Percentiles rank a stretch among this genome's conserved stretches.
These are phyloP conservation scores for Cercospora canescens DNA, from an alignment of 2,329 filamentous ascomycete species.

Conservation along the genomic window DNA sequence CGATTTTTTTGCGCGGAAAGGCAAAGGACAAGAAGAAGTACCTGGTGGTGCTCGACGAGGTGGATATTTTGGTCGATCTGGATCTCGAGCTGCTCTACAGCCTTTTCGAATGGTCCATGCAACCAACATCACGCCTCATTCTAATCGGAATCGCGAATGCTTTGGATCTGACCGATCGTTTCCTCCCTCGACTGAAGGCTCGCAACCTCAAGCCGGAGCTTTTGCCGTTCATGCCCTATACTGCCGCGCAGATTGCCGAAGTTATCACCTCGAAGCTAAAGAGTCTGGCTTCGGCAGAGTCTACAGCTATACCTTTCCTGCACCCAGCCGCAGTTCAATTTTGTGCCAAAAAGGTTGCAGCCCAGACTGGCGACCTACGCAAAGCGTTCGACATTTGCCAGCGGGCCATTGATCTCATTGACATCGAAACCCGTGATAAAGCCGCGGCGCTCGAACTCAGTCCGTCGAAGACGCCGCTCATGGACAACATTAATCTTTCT, in stretches of 20 bases:
- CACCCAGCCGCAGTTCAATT: slow-evolving; percentile 93
- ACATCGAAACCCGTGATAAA: slow-evolving; percentile 76
- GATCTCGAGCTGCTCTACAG: slow-evolving; percentile 88
- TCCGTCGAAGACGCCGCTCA: slow-evolving; percentile 74
- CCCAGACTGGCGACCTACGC: slow-evolving; percentile 88
- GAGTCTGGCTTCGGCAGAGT: slow-evolving; percentile 53
- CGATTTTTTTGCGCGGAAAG: slow-evolving; percentile 66
- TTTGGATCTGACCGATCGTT: slow-evolving; percentile 90
- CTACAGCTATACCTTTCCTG: slow-evolving; percentile 72
- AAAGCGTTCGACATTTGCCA: slow-evolving; percentile 95
- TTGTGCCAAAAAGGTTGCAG: slow-evolving; percentile 90
- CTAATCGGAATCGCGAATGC: slow-evolving; percentile 95
- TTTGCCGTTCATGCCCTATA: slow-evolving; percentile 91
- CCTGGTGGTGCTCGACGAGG: slow-evolving; percentile 89
- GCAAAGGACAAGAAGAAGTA: slow-evolving; percentile 59
- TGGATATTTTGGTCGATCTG: slow-evolving; percentile 87
- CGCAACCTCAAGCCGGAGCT: slow-evolving; percentile 88
- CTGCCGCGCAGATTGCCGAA: slow-evolving; percentile 78
- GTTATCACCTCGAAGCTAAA: slow-evolving; percentile 84
- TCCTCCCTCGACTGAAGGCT: slow-evolving; percentile 88
- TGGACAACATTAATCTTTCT: slow-evolving; percentile 77
- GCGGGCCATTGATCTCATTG: slow-evolving; percentile 83
- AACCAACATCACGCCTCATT: slow-evolving; percentile 74
- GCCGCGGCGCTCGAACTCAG: slow-evolving; percentile 58
- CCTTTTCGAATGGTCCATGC: slow-evolving; percentile 94